Base-by-base conservation (phyloP, 805 yeast species). In the Priceomyces carsonii region DNA sequence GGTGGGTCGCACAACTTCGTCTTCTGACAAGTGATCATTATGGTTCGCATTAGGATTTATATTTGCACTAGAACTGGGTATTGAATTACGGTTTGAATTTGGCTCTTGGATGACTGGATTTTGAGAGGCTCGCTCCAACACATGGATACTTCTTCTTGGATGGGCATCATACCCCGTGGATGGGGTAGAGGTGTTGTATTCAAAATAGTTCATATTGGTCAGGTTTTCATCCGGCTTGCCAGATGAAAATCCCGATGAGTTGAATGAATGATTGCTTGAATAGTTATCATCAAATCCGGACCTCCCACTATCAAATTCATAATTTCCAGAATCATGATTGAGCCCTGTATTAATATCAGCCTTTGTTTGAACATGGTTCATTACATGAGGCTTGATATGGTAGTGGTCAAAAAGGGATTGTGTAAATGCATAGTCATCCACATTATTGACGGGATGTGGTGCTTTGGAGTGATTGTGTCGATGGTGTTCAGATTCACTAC, bases 361-460 rank as follows among this genome's bases (percentile, higher is more conserved):
- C 14, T 15, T 23, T 23, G 14, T 12, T 23, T 15, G 14, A 23
- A 23, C 14, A 5, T 5, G 14, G n/a, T 13, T 12, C n/a, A 12
- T 15, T 12, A 22, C 12, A 10, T 29, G 12, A 10, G 33, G 25
- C 9, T 29, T 25, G 7, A 20, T 7, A 17, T 29, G 19, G 14
- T 29, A 29, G 21, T 29, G 33, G 17, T 29, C n/a, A 18, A 29
- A 29, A 18, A 29, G 33, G 8, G 33, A 8, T 10, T 20, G 33
- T n/a, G 22, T n/a, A 18, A 19, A n/a, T 8, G 33, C 14, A 13
- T 29, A 29, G 7, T 29, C 33, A 16, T 29, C 33, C 8, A 19
- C 14, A 18, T 29, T 19, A 10, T 29, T 13, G 17, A 5, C 8
- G 29, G 7, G 8, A 26, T 17, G 17, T 9, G 29, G 8, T 10